These are phyloP conservation scores for Epichloe elymi DNA, from an alignment of 2,329 filamentous ascomycete genomes.

Conservation along the genomic window DNA sequence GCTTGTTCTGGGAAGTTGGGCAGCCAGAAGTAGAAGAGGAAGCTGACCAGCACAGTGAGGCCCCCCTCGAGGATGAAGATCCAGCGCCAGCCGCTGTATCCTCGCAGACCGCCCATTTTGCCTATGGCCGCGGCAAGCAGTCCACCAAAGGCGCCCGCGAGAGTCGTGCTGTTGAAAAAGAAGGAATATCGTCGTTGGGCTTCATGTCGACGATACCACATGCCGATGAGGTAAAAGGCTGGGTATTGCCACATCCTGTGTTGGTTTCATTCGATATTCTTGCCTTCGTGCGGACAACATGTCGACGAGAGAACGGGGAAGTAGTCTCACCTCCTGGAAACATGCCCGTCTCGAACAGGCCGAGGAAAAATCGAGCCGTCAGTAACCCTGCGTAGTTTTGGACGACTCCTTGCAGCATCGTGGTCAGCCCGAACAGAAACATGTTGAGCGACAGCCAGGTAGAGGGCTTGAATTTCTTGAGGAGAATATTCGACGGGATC, in stretches of 20 bases:
- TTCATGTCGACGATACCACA: constrained; percentile 83
- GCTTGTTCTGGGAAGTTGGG: constrained; percentile 51
- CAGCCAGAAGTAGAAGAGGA: constrained; percentile 54
- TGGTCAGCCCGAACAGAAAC: constrained; percentile 68
- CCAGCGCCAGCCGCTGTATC: constrained; percentile 51
- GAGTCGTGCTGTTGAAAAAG: constrained; percentile 75
- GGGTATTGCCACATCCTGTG: background rate
- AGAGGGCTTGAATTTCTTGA: constrained; percentile 50
- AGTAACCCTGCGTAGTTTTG: constrained; percentile 66
- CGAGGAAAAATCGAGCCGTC: constrained; percentile 74
- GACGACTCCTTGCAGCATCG: constrained; percentile 64
- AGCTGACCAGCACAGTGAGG: constrained; percentile 39
- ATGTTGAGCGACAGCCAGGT: constrained; percentile 72
- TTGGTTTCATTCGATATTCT: background rate
- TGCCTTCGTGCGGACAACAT: too few species aligned
- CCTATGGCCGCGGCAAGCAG: constrained; percentile 76
- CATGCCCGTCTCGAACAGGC: constrained; percentile 63
- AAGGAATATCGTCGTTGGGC: constrained; percentile 87
- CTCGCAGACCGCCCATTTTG: constrained; percentile 51
- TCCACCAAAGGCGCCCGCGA: constrained; percentile 76
- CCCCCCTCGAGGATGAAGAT: constrained; percentile 48
- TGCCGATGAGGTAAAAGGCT: constrained; percentile 59
- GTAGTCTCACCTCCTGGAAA: constrained; percentile 32
- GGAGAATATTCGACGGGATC: constrained; percentile 54
- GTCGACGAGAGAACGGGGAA: background rate